These are phyloP conservation scores for Zizania palustris DNA, from an alignment of 202 grass and related monocot genomes.

Conservation along the genomic window DNA sequence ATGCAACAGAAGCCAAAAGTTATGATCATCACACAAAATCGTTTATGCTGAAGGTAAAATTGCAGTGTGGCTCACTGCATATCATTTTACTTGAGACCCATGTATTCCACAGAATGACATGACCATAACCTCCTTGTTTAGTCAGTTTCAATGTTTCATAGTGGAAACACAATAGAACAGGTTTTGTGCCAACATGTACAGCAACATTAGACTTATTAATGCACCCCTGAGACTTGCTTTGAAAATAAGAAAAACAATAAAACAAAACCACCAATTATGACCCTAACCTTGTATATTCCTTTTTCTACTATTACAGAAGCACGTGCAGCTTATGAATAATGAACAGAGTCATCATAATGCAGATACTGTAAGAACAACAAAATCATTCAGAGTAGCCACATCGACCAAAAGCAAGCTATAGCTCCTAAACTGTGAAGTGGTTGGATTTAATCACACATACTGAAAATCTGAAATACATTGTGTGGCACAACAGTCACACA, in stretches of 20 bases:
- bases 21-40: neutral
- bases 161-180: neutral
- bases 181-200: neutral
- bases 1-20: slow-evolving; percentile 16
- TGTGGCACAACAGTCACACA: neutral
- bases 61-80: neutral
- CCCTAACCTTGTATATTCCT: neutral
- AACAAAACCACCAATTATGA: slow-evolving; percentile 9
- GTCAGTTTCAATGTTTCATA: neutral
- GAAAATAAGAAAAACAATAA: slow-evolving; percentile 5
- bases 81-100: neutral
- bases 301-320: neutral
- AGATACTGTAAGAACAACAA: slow-evolving; percentile 11
- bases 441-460: slow-evolving; percentile 11
- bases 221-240: neutral
- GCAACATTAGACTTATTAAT: slow-evolving; percentile 2
- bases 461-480: neutral
- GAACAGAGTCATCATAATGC: neutral
- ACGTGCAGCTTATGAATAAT: slow-evolving; percentile 5
- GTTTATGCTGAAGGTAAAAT: neutral
- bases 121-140: slow-evolving; percentile 1
- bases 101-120: neutral
- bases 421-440: neutral
- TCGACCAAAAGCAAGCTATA: slow-evolving; percentile 1
- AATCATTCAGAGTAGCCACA: neutral